Evolutionary conservation across 2,329 filamentous ascomycete species (phyloP), one percentile per base, ranked within the genome.

Genomic region (Microcyclospora pomicola): DNA sequence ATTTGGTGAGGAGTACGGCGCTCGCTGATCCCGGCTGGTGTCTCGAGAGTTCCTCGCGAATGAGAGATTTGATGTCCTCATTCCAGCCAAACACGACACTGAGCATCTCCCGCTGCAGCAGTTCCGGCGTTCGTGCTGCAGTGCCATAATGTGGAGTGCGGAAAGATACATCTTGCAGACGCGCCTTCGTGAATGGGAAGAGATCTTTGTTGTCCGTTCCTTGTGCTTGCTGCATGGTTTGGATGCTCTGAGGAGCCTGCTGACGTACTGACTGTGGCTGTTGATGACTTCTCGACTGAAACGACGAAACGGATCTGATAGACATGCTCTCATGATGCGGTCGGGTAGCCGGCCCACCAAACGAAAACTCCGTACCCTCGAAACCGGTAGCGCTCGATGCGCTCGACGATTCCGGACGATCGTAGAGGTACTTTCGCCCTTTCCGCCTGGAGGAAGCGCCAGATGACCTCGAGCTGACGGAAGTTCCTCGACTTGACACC

Each of bases 21-120:
- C 76, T 81, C 2, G 83, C 73, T 5, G 85, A 88, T 6, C 82
- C 80, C 2, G 70, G 60, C 2, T 75, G 69, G 53, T 94, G 84
- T 14, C 80, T 73, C 43, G 69, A 72, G 64, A 93, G 65, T 59
- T 98, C 91, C 56, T 96, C 87, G 9, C 77, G 73, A 38, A 98
- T 75, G 35, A 98, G 63, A 33, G 79, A 78, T 33, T 85, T 73
- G 31, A 88, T 77, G 49, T 93, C 84, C 39, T 79, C 78, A 37
- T 88, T 79, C 87, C 91, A 98, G 2, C 91, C 91, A 59, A 98
- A 98, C 2, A 98, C 86, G 5, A 87, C 81, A 48, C 73, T 83
- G 4, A 98, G 71, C 87, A 98, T 95, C 59, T 95, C 87, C 34
- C 72, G 73, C 34, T 88, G 77, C 33, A 95, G 70, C 48, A 93